Evolutionary conservation across 805 yeast species (phyloP), one percentile per base, ranked within the genome.

Genomic region (Ogataea nitratoaversa): DNA sequence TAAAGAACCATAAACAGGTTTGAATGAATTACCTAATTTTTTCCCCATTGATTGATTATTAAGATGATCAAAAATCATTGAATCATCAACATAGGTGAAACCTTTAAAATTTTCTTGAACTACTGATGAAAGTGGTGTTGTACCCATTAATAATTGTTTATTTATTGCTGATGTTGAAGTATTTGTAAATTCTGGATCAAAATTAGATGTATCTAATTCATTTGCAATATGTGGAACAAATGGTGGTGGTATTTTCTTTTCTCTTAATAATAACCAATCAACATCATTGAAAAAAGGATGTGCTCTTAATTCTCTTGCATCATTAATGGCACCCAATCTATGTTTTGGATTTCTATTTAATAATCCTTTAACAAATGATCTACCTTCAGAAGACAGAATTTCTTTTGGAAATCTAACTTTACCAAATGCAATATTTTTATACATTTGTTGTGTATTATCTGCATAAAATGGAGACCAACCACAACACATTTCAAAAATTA

Each of bases 381-480:
- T 78, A 31, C 98, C 99, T 62, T 90, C 97, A 5, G 87, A 76
- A 35, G 95, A 84, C 43, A 93, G 70, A 19, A 93, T 95, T 60
- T 93, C 99, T 62, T 91, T 88, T 36, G 99, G 99, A 65, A 93
- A 93, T 57, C 96, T 76, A 33, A 93, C 98, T 63, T 91, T 93
- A 47, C 99, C 99, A 66, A 89, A 93, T 4, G 98, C 99, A 68
- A 93, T 93, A 66, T 93, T 93, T 68, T 91, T 93, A 68, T 93
- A 93, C 99, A 93, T 93, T 65, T 93, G 96, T 68, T 93, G 98
- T 37, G 95, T 89, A 63, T 88, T 91, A 48, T 91, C 97, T 20
- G 98, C 99, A 57, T 88, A 93, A 63, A 93, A 93, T 40, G 99
- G 99, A 4, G 96, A 85, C 99, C 98, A 93, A 37, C 99, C 99